Base-by-base conservation (phyloP, 345 rosid species). In the Eucalyptus globulus region DNA sequence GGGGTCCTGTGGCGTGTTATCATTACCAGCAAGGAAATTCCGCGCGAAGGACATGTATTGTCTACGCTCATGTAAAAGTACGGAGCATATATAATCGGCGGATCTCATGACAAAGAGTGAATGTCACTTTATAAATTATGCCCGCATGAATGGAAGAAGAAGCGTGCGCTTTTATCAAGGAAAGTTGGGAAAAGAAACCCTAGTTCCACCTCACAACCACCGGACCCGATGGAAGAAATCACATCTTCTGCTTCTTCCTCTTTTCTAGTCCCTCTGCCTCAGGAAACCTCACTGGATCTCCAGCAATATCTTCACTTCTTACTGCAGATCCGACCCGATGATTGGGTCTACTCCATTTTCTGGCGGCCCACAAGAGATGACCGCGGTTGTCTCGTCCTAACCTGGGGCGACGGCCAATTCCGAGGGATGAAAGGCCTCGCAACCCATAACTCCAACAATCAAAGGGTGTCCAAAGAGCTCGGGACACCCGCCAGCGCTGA, bases 331-430 rank as follows among this genome's bases (percentile, higher is more conserved):
- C 91, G 90, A 19, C 94, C 95, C 7, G 93, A 91, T 87, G 89
- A 93, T 93, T 95, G 97, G 97, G 91, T 91, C n/a, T 95, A 95
- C 87, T 90, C 97, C 50, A 94, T 95, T 60, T 94, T 94, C 91
- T 95, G 97, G 96, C 95, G 89, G 89, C 90, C 94, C 14, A 87
- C 92, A 29, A 89, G 88, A 51, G 94, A 93, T 83, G 89, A 88
- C 47, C 81, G 89, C 6, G 94, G 94, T 50, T 89, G 88, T 56
- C 65, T 89, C 65, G 87, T 91, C 53, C 89, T 94, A 15, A 92
- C 93, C 7, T 95, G 93, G 93, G 93, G 90, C 6, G 96, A 92
- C 34, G 96, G 96, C 37, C 87, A 90, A 88, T 94, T 92, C 65
- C 93, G 92, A 0, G 94, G 94, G 67, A 87, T 80, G 60, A 89